Evolutionary conservation across 768 basidiomycete genomes (phyloP), one percentile per base, ranked within the genome.

Genomic region (Pleurotus tuoliensis): DNA sequence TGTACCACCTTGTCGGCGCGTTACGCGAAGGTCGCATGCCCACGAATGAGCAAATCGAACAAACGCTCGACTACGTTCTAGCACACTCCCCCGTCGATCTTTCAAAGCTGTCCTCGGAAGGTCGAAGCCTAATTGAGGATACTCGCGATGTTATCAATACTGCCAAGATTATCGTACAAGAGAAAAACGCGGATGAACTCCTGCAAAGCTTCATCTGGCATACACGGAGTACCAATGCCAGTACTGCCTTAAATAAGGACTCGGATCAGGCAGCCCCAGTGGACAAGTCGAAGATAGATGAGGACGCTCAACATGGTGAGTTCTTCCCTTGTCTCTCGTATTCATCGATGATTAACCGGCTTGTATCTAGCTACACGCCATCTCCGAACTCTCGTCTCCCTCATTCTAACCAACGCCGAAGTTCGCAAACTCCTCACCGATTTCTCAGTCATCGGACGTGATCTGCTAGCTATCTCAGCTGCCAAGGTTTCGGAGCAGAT

Each of bases 331-430:
- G 1, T 0, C 13, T 9, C 37, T 9, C 9, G 30, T 38, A 44
- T 64, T 44, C 34, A 46, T 15, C 15, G 12, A 38, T 41, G 40
- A 24, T 48, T n/a, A 11, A 6, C 30, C 3, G 12, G 2, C 38
- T 39, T 7, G 22, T 2, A 11, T 58, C 6, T 41, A 89, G 92
- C 92, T n/a, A 82, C 89, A 50, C 80, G 80, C 55, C 92, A 97
- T 71, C 81, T 98, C 9, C 91, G 94, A 61, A 94, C 93, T 0
- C 82, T 98, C 48, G 76, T 91, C 57, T 82, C 82, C 39, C 86
- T 98, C 64, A 77, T 98, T 64, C 78, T 93, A 59, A 95, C 94
- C 67, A 98, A 98, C 74, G 87, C 90, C 0, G 90, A 95, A 72
- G 87, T 90, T 27, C 88, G 93, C 64, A 97, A 97, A 68, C 84